phyloP scores from a whole-genome alignment of 495 filamentous ascomycete genomes.

The Penicillium arizonense region DNA sequence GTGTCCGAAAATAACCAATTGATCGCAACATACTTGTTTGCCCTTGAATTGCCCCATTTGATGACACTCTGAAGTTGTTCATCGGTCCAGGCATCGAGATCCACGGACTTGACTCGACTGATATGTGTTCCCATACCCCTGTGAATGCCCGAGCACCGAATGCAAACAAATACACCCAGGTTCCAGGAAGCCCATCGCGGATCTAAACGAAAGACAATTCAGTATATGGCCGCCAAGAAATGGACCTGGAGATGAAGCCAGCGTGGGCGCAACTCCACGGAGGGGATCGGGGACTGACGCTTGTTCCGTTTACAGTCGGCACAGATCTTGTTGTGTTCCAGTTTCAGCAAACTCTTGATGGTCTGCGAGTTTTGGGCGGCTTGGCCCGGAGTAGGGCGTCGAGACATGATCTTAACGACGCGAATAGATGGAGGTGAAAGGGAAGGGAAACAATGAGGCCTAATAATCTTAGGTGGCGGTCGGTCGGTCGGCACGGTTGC shows the following conservation, averaged over 20 bases:
- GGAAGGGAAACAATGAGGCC: constrained; percentile 22
- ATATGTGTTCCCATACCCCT: constrained; percentile 99
- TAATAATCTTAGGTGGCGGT: constrained; percentile 24
- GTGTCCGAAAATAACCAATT: constrained; percentile 3
- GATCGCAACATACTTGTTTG: constrained; percentile 70
- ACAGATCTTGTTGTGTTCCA: constrained; percentile 92
- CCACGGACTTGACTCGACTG: constrained; percentile 94
- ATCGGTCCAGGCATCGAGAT: constrained; percentile 97
- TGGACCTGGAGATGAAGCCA: neutral
- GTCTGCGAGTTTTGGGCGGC: constrained; percentile 86
- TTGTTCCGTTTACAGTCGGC: constrained; percentile 99
- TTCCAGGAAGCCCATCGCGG: constrained; percentile 99
- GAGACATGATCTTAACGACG: constrained; percentile 66
- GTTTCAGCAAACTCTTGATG: constrained; percentile 88
- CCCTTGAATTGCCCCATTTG: constrained; percentile 90
- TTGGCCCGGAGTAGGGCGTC: constrained; percentile 75
- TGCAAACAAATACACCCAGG: constrained; percentile 92
- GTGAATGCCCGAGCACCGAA: constrained; percentile 97
- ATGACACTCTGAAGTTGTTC: constrained; percentile 91
- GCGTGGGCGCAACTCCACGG: constrained; percentile 11
- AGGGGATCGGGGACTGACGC: constrained; percentile 54
- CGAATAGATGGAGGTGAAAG: constrained; percentile 7
- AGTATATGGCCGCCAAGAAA: constrained; percentile 3
- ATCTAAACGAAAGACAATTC: constrained; percentile 49
- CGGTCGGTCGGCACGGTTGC: constrained; percentile 13